phyloP scores from a whole-genome alignment of 768 basidiomycete species.

The Hericium coralloides region DNA sequence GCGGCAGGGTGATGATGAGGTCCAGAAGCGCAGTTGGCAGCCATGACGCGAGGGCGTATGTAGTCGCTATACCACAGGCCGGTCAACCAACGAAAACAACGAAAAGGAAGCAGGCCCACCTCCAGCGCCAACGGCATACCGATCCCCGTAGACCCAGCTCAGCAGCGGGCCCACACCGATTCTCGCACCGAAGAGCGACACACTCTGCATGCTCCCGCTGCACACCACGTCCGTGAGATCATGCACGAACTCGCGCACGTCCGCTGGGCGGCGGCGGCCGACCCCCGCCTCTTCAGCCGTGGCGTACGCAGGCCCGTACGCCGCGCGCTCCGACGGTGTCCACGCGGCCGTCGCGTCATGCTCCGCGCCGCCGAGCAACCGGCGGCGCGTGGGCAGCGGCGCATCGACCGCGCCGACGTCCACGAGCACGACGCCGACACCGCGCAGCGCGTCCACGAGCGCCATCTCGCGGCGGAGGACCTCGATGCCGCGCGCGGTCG shows the following conservation, averaged over 20 bases:
- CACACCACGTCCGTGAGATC: conserved; percentile 52
- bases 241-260: conserved; percentile 49
- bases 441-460: conserved; percentile 48
- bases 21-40: conserved; percentile 63
- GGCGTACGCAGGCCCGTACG: conserved; percentile 64
- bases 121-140: conserved; percentile 72
- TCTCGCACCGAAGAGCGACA: conserved; percentile 34
- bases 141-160: conserved; percentile 56
- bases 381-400: conserved; percentile 18
- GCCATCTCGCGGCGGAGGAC: conserved; percentile 70
- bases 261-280: conserved; percentile 42
- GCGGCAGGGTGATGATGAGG: conserved; percentile 54
- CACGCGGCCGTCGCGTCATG: conserved; percentile 47
- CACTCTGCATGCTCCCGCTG: conserved; percentile 37
- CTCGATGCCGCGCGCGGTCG: conserved; percentile 62
- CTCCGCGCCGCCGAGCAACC: conserved; percentile 22
- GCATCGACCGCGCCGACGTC: conserved; percentile 57
- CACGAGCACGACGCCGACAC: conserved; percentile 59
- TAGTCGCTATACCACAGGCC: conserved; percentile 39
- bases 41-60: conserved; percentile 61
- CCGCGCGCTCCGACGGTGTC: conserved; percentile 64
- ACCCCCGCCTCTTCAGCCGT: conserved; percentile 36
- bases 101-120: conserved; percentile 36
- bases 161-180: conserved; percentile 38
- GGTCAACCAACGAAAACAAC: not conserved